Percentiles rank a stretch among this genome's conserved stretches.
Conservation (phyloP, 176 grass and related monocot species). For the Musa beccarii region DNA sequence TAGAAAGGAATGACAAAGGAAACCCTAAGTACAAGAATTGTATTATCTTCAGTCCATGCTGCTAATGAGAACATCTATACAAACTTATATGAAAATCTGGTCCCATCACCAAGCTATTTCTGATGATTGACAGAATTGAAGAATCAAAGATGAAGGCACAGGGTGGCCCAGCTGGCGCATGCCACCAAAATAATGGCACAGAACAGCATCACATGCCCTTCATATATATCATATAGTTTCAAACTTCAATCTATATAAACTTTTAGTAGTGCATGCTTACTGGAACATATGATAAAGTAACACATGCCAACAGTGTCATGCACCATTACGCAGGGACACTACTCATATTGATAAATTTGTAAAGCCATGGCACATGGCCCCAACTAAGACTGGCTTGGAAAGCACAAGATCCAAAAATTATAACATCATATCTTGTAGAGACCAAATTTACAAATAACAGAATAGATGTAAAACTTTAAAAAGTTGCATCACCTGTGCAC, state of each 20-base stretch:
- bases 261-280: too few species aligned
- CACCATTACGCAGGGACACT: background rate
- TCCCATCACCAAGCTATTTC: background rate
- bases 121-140: background rate
- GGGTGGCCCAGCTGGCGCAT: background rate
- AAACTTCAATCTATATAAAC: too few species aligned
- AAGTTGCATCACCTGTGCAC: conserved; percentile 66
- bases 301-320: background rate
- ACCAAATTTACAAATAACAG: conserved; percentile 7
- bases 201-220: background rate
- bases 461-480: background rate
- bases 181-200: background rate
- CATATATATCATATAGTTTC: background rate
- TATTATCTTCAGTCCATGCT: background rate
- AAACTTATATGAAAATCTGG: background rate
- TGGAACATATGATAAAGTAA: too few species aligned
- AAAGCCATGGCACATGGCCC: background rate
- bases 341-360: background rate
- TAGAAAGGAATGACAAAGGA: conserved; percentile 11
- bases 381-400: background rate
- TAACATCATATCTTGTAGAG: background rate
- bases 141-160: background rate
- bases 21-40: background rate
- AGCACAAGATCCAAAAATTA: background rate
- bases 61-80: too few species aligned